Evolutionary conservation across 2,329 filamentous ascomycete genomes (phyloP).

Genomic region (Fusarium ramigenum): DNA sequence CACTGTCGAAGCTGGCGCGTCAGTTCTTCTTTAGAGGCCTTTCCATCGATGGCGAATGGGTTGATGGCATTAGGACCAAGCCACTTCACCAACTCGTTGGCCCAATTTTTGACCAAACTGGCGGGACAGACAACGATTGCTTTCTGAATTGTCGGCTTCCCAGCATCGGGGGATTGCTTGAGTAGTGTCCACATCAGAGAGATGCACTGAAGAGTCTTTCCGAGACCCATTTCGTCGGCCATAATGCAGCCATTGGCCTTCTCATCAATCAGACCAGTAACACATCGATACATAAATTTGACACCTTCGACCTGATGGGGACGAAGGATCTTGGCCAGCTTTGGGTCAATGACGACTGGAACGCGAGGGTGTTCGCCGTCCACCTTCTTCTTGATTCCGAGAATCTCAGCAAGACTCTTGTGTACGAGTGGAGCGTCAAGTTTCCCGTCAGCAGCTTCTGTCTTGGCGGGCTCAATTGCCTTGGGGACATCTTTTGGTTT

Average conservation of each 20-base stretch:
- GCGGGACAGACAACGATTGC: conserved; percentile 97
- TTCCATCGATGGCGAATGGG: conserved; percentile 96
- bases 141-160: conserved; percentile 92
- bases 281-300: conserved; percentile 94
- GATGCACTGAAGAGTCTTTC: conserved; percentile 98
- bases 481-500: conserved; percentile 65
- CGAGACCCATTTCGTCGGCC: conserved; percentile 98
- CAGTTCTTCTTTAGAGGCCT: conserved; percentile 93
- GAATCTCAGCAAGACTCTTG: conserved; percentile 93
- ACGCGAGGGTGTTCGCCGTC: conserved; percentile 82
- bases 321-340: conserved; percentile 85
- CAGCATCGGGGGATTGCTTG: conserved; percentile 95
- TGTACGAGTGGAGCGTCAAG: conserved; percentile 86
- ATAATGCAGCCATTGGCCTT: conserved; percentile 98
- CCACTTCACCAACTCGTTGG: conserved; percentile 97
- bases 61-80: conserved; percentile 89
- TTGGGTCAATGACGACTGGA: conserved; percentile 96
- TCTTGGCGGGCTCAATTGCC: conserved; percentile 42
- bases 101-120: conserved; percentile 97
- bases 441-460: conserved; percentile 52
- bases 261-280: conserved; percentile 93
- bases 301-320: conserved; percentile 99
- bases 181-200: conserved; percentile 95
- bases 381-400: conserved; percentile 93
- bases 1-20: conserved; percentile 91